Evolutionary conservation across 2,329 filamentous ascomycete genomes (phyloP).

Genomic region (Emergomyces africanus): DNA sequence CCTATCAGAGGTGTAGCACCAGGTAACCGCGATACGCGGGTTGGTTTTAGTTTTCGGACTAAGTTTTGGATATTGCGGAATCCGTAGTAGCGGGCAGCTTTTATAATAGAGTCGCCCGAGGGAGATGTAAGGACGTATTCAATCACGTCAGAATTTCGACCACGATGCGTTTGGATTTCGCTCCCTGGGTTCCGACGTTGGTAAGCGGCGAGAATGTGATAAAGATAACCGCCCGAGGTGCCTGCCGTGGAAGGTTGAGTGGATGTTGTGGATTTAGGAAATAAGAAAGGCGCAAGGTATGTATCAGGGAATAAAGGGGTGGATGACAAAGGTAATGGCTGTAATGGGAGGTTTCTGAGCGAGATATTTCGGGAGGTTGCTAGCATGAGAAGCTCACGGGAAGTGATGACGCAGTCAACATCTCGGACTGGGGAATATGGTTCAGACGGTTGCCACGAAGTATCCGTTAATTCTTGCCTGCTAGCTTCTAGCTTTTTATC

Average conservation of each 20-base stretch:
- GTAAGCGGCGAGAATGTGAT: slow-evolving; percentile 68
- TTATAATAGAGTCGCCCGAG: slow-evolving; percentile 51
- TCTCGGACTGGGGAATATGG: slow-evolving; percentile 50
- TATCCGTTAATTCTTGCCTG: slow-evolving; percentile 77
- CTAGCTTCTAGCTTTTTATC: slow-evolving; percentile 98
- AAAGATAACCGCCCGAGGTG: slow-evolving; percentile 77
- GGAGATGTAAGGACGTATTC: slow-evolving; percentile 60
- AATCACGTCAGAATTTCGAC: slow-evolving; percentile 80
- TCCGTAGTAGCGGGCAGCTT: slow-evolving; percentile 84
- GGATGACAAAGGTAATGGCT: slow-evolving; percentile 36
- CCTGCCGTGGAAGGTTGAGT: slow-evolving; percentile 47
- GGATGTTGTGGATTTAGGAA: slow-evolving; percentile 35
- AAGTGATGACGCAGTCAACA: slow-evolving; percentile 96
- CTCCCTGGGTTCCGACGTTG: slow-evolving; percentile 60
- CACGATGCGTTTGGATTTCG: slow-evolving; percentile 55
- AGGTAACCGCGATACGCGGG: slow-evolving; percentile 63
- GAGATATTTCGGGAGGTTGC: slow-evolving; percentile 66
- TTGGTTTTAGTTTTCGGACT: slow-evolving; percentile 79
- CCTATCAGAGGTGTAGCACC: slow-evolving; percentile 44
- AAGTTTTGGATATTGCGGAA: slow-evolving; percentile 98
- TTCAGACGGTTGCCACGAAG: slow-evolving; percentile 46
- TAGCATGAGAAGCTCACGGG: slow-evolving; percentile 83
- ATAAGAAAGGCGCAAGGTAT: slow-evolving; percentile 59
- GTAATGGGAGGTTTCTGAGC: slow-evolving; percentile 58
- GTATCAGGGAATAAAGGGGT: slow-evolving; percentile 58